Percentiles rank a stretch among this genome's conserved stretches.
Evolutionary conservation across 2,329 filamentous ascomycete species (phyloP).

Genomic region (Epichloe scottii): DNA sequence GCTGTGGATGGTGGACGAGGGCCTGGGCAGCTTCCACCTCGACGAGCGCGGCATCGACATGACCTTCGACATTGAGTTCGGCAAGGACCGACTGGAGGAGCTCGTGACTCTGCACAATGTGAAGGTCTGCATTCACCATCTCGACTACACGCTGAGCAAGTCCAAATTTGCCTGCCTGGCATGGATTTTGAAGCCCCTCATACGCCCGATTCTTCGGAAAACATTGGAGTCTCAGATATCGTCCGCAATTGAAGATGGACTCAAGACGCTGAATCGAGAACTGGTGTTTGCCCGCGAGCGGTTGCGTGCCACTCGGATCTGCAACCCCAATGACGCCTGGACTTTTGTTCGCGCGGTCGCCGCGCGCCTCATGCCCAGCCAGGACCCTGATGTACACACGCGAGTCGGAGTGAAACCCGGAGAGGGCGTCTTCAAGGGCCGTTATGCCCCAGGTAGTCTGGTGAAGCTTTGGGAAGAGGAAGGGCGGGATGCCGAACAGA

Average conservation of each 20-base stretch:
- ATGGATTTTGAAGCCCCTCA: slow-evolving; percentile 73
- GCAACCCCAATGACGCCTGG: slow-evolving; percentile 61
- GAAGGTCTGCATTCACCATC: slow-evolving; percentile 71
- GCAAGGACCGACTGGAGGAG: slow-evolving; percentile 64
- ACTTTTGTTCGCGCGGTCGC: slow-evolving; percentile 75
- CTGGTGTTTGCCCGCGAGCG: slow-evolving; percentile 77
- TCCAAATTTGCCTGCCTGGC: slow-evolving; percentile 66
- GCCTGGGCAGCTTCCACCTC: slow-evolving; percentile 73
- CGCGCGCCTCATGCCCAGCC: slow-evolving; percentile 58
- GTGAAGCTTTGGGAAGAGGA: slow-evolving; percentile 85
- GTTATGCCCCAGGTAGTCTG: slow-evolving; percentile 81
- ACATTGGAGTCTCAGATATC: slow-evolving; percentile 70
- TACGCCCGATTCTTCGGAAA: slow-evolving; percentile 69
- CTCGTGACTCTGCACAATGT: slow-evolving; percentile 68
- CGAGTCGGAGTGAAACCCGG: slow-evolving; percentile 55
- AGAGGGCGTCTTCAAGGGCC: slow-evolving; percentile 57
- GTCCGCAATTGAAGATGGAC: slow-evolving; percentile 52
- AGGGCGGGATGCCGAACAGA: slow-evolving; percentile 54
- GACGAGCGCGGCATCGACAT: slow-evolving; percentile 83
- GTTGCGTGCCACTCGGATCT: slow-evolving; percentile 72
- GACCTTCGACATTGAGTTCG: slow-evolving; percentile 72
- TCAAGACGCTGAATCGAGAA: slow-evolving; percentile 71
- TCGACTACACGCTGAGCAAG: slow-evolving; percentile 64
- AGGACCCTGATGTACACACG: slow-evolving; percentile 65
- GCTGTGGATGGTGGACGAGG: slow-evolving; percentile 65